Percentiles rank a stretch among this genome's conserved stretches.
Evolutionary conservation across 1,284 basidiomycete genomes (phyloP).

Genomic region (Moesziomyces sp.): DNA sequence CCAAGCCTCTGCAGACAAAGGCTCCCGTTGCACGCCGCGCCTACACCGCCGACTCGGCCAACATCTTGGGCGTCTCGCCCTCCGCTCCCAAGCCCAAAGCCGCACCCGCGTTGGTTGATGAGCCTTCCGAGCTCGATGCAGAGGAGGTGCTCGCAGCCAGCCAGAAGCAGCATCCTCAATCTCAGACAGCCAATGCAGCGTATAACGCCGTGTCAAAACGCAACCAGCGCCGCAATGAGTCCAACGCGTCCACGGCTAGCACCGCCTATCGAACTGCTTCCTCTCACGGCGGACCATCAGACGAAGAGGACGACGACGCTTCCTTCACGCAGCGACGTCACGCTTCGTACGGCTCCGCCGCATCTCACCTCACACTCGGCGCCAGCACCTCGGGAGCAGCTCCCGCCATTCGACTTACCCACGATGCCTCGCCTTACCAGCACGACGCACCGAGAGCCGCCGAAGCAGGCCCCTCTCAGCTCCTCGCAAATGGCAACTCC

Average conservation of each 20-base stretch:
- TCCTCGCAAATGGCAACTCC: neutral
- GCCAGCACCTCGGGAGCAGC: constrained; percentile 8
- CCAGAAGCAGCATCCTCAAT: constrained; percentile 11
- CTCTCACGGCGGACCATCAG: constrained; percentile 24
- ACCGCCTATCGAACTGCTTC: constrained; percentile 47
- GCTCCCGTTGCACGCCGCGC: constrained; percentile 41
- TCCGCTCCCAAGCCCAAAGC: neutral
- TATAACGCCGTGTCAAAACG: constrained; percentile 8
- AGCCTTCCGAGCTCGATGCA: constrained; percentile 9
- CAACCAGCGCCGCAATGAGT: constrained; percentile 32
- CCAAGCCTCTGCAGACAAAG: constrained; percentile 18
- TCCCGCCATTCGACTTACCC: constrained; percentile 44
- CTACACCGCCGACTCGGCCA: constrained; percentile 28
- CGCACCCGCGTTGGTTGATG: constrained; percentile 15
- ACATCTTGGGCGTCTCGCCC: constrained; percentile 6
- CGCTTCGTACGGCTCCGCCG: constrained; percentile 21
- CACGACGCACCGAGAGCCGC: constrained; percentile 16
- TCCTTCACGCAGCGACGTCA: constrained; percentile 22
- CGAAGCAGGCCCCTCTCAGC: constrained; percentile 14
- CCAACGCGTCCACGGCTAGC: constrained; percentile 43
- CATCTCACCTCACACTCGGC: constrained; percentile 15
- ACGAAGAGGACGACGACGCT: constrained; percentile 23
- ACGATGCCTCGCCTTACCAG: constrained; percentile 38
- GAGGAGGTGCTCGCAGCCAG: neutral
- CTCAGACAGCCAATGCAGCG: neutral